Evolutionary conservation across 2,329 filamentous ascomycete genomes (phyloP).

Genomic region (Trichoderma breve): DNA sequence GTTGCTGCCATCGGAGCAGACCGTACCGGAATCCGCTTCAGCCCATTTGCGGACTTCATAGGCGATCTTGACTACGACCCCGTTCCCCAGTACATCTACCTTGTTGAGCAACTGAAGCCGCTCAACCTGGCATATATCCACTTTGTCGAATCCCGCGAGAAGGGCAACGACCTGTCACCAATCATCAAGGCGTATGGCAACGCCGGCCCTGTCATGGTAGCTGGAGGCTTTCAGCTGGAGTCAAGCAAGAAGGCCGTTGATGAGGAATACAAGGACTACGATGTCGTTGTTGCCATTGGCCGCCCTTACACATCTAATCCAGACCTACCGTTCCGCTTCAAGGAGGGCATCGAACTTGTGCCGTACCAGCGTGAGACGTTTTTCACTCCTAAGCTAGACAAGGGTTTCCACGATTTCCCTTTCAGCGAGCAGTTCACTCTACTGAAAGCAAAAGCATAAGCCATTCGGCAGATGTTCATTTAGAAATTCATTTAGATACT

Average conservation of each 20-base stretch:
- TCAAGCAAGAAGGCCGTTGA: slow-evolving; percentile 12
- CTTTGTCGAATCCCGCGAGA: slow-evolving; percentile 7
- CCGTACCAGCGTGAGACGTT: slow-evolving; percentile 13
- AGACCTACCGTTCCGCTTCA: slow-evolving; percentile 10
- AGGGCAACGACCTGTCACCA: neutral
- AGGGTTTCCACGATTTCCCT: slow-evolving; percentile 12
- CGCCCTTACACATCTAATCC: slow-evolving; percentile 14
- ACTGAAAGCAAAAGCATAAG: slow-evolving; percentile 1
- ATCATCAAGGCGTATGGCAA: slow-evolving; percentile 10
- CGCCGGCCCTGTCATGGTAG: neutral
- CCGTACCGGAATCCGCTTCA: slow-evolving; percentile 52
- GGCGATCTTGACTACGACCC: neutral
- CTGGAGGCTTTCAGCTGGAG: neutral
- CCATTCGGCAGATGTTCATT: neutral
- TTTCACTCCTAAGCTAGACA: neutral
- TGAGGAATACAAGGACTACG: slow-evolving; percentile 3
- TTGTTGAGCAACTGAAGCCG: slow-evolving; percentile 9
- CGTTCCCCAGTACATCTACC: slow-evolving; percentile 1
- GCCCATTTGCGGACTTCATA: slow-evolving; percentile 45
- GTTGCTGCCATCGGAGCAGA: slow-evolving; percentile 48
- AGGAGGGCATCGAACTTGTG: neutral
- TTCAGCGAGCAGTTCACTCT: slow-evolving; percentile 7
- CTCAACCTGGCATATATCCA: slow-evolving; percentile 6
- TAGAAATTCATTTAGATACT: neutral
- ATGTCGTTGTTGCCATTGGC: slow-evolving; percentile 8